These are phyloP conservation scores for Acer saccharum DNA, from an alignment of 345 rosid species.

Conservation along the genomic window DNA sequence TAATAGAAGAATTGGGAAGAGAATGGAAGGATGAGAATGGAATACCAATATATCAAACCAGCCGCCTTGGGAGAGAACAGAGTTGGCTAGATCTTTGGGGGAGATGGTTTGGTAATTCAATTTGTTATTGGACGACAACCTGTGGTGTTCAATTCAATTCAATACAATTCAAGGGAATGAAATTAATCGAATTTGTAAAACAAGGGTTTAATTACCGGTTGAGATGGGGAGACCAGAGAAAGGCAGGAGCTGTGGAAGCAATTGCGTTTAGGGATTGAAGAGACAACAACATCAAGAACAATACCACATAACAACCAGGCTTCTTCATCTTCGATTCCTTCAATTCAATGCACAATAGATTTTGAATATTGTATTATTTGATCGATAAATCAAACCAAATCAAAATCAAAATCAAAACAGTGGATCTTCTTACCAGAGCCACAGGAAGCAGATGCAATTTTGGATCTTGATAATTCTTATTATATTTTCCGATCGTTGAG, in stretches of 20 bases:
- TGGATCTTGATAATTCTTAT: no score
- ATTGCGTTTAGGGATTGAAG: slow-evolving; percentile 33
- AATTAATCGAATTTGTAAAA: background rate
- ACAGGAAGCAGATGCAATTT: no score
- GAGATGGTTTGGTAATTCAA: slow-evolving; percentile 78
- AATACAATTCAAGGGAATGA: slow-evolving; percentile 35
- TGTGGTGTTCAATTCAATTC: slow-evolving; percentile 21
- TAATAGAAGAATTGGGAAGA: background rate
- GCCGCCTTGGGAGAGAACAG: slow-evolving; percentile 68
- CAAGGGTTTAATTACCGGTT: slow-evolving; percentile 22
- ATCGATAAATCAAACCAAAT: background rate
- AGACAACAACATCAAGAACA: slow-evolving; percentile 27
- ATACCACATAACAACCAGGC: slow-evolving; percentile 12
- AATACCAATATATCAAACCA: slow-evolving; percentile 84
- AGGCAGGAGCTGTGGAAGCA: slow-evolving; percentile 66
- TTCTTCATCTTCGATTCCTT: slow-evolving; percentile 30
- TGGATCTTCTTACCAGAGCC: no score
- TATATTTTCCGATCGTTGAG: no score
- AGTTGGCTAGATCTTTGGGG: slow-evolving; percentile 66
- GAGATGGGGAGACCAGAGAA: slow-evolving; percentile 76
- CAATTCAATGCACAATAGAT: background rate
- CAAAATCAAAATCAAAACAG: no score
- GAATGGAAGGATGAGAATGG: background rate
- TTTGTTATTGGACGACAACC: slow-evolving; percentile 10
- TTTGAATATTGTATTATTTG: background rate